Evolutionary conservation across 345 rosid genomes (phyloP), one percentile per base, ranked within the genome.

Genomic region (Chamaenerion angustifolium): DNA sequence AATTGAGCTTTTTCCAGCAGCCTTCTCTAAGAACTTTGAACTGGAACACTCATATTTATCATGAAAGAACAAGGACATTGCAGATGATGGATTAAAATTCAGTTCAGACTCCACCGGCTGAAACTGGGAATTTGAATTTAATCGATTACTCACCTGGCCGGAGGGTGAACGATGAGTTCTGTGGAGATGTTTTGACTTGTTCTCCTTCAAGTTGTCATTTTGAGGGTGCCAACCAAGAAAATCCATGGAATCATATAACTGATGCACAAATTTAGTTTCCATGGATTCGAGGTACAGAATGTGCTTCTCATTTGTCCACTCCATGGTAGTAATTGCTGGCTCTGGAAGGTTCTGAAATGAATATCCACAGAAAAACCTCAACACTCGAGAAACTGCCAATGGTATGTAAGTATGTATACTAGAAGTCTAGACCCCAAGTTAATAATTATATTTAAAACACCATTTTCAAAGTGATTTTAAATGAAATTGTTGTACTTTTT

Each of bases 221-320:
- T 55, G 64, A 11, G 51, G 50, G 56, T 21, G 59, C 66, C 71
- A 55, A 40, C 72, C 71, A 15, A 67, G 71, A n/a, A 45, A 56
- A 49, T 73, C 65, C 51, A 69, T 49, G 10, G 90, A 77, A 52
- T 56, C 70, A 54, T 85, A 72, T 11, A 85, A 55, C 61, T 85
- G 94, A 54, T 81, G 48, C n/a, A 85, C 78, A 57, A 89, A 89
- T 11, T 94, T 69, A 40, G 94, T 72, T 72, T 89, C 97, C 89
- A 89, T 79, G 10, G 94, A 86, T 64, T 89, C 73, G 48, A 89
- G 90, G 61, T 79, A 89, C 62, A 79, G 59, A 46, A 79, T 74
- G 50, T 89, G 97, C 55, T 89, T 89, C 78, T 83, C 94, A 68
- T 89, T 71, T 21, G 95, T 89, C 97, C 95, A 89, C 52, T 78